A percentile compares a stretch with the other conserved stretches of the same genome.
phyloP scores from a whole-genome alignment of 2,329 filamentous ascomycete genomes.

The Penicillium paneum region DNA sequence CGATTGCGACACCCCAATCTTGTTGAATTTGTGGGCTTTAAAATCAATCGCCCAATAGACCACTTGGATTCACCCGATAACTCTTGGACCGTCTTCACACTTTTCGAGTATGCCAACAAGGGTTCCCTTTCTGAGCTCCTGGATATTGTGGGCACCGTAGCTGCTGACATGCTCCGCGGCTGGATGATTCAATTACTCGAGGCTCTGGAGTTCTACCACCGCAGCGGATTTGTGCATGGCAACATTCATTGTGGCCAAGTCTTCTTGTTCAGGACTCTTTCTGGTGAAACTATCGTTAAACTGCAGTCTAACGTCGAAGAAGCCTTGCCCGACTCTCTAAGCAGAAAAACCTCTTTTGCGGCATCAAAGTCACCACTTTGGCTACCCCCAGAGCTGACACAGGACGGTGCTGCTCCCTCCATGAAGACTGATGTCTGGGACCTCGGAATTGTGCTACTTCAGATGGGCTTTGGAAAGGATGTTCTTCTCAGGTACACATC shows the following conservation, averaged over 20 bases:
- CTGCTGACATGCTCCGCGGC: slow-evolving; percentile 71
- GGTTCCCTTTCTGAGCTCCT: slow-evolving; percentile 80
- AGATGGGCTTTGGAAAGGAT: slow-evolving; percentile 88
- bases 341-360: slow-evolving; percentile 32
- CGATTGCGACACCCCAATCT: slow-evolving; percentile 72
- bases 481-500: slow-evolving; percentile 74
- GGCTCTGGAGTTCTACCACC: slow-evolving; percentile 81
- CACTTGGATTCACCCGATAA: slow-evolving; percentile 41
- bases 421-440: slow-evolving; percentile 93
- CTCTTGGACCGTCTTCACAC: slow-evolving; percentile 69
- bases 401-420: slow-evolving; percentile 53
- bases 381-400: slow-evolving; percentile 73
- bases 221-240: slow-evolving; percentile 77
- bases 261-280: slow-evolving; percentile 67
- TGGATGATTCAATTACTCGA: slow-evolving; percentile 93
- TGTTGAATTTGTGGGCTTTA: slow-evolving; percentile 77
- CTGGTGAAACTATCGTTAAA: slow-evolving; percentile 66
- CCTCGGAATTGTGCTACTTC: slow-evolving; percentile 82
- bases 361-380: slow-evolving; percentile 77
- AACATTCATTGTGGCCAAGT: slow-evolving; percentile 78
- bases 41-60: slow-evolving; percentile 58
- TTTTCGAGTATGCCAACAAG: slow-evolving; percentile 75
- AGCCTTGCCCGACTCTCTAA: slow-evolving; percentile 50
- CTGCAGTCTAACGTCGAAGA: slow-evolving; percentile 48
- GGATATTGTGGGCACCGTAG: slow-evolving; percentile 70